Percentiles rank a stretch among this genome's conserved stretches.
Evolutionary conservation across 257 asterid genomes (phyloP).

Genomic region (Marsdenia floribunda): DNA sequence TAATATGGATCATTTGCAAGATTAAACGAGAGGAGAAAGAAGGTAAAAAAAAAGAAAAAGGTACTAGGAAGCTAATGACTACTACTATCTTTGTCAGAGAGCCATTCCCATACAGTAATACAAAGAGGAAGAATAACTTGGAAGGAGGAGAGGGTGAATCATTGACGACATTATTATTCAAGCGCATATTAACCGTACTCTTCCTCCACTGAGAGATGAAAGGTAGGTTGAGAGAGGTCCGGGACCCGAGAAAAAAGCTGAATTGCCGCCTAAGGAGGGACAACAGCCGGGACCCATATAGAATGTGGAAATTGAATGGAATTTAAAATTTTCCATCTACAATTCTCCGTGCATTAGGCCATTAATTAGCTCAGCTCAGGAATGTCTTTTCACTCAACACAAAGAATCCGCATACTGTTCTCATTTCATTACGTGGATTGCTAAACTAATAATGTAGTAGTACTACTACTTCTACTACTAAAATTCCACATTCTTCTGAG

Average conservation of each 20-base stretch:
- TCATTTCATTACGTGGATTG: background rate
- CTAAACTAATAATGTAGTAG: background rate
- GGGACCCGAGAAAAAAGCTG: conserved; percentile 34
- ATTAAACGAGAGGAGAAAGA: background rate
- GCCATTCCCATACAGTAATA: background rate
- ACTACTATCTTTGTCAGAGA: background rate
- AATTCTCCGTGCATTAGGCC: conserved; percentile 2
- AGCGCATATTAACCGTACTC: conserved; percentile 29
- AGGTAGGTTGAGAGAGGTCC: conserved; percentile 12
- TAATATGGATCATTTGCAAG: background rate
- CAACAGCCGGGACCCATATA: conserved; percentile 29
- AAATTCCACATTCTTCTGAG: background rate
- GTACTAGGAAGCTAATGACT: background rate
- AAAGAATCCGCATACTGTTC: background rate
- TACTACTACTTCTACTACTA: background rate
- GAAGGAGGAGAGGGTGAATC: conserved; percentile 21
- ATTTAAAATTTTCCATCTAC: background rate
- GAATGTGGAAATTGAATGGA: conserved; percentile 22
- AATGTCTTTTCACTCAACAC: background rate
- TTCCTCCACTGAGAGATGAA: conserved; percentile 28
- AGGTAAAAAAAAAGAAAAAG: background rate
- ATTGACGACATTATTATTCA: conserved; percentile 39
- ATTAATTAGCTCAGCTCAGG: background rate
- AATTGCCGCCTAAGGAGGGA: conserved; percentile 39
- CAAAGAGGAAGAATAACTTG: conserved; percentile 1